Conservation (phyloP, 148 eudicot genomes). For the Amaranthus cruentus region DNA sequence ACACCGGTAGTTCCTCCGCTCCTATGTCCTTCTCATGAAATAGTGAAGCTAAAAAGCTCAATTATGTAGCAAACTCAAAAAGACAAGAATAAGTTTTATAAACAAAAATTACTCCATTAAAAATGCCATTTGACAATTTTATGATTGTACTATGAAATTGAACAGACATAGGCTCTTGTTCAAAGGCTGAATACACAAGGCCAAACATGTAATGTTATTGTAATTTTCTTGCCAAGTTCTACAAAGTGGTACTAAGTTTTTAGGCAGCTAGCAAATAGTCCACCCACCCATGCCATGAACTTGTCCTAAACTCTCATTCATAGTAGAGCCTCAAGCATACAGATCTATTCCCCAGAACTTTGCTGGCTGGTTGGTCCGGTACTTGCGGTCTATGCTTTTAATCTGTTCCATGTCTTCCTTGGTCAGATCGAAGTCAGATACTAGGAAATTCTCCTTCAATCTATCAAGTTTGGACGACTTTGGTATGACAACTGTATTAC, state of each 20-base stretch:
- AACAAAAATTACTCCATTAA: too few relatives aligned
- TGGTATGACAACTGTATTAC: constrained; percentile 72
- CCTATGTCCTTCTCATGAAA: too few relatives aligned
- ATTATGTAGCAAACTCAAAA: too few relatives aligned
- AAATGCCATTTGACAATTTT: too few relatives aligned
- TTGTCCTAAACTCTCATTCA: constrained; percentile 6
- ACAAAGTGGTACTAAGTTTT: background rate
- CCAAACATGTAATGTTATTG: too few relatives aligned
- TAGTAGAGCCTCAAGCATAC: constrained; percentile 36
- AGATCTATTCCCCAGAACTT: constrained; percentile 85
- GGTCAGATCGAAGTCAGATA: constrained; percentile 66
- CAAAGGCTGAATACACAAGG: too few relatives aligned
- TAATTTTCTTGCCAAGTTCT: background rate
- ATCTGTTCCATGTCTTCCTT: constrained; percentile 79
- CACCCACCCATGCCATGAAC: background rate
- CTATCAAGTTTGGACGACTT: constrained; percentile 79
- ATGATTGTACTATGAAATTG: too few relatives aligned
- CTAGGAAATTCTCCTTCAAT: constrained; percentile 59
- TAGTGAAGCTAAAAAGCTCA: too few relatives aligned
- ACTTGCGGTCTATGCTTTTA: constrained; percentile 60
- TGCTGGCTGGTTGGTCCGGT: constrained; percentile 76
- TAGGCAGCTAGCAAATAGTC: background rate
- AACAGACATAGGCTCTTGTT: too few relatives aligned
- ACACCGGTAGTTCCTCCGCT: too few relatives aligned
- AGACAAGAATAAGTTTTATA: too few relatives aligned